These are phyloP conservation scores for Microcera coccophila DNA, from an alignment of 2,329 filamentous ascomycete genomes.

Conservation along the genomic window DNA sequence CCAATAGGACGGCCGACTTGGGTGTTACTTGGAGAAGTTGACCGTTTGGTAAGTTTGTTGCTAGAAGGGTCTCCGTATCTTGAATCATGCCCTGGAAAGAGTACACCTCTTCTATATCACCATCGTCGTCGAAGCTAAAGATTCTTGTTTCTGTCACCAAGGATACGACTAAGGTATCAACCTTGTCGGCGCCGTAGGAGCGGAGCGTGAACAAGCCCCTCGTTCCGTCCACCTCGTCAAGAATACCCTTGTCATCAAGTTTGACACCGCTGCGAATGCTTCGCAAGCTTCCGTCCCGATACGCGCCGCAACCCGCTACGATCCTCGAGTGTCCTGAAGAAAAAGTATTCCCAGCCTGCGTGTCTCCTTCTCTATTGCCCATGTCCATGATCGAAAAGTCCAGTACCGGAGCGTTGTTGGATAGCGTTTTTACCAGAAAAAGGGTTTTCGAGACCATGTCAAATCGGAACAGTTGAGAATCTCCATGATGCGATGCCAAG, in stretches of 20 bases:
- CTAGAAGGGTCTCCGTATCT: constrained; percentile 68
- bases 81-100: constrained; percentile 67
- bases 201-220: constrained; percentile 68
- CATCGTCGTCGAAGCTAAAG: constrained; percentile 70
- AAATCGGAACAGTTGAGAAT: constrained; percentile 76
- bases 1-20: constrained; percentile 57
- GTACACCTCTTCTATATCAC: constrained; percentile 84
- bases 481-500: constrained; percentile 86
- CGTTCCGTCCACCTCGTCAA: constrained; percentile 74
- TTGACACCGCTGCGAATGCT: constrained; percentile 93
- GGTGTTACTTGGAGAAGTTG: constrained; percentile 74
- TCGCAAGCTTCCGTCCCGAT: constrained; percentile 80
- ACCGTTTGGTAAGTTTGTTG: constrained; percentile 59
- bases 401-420: constrained; percentile 83
- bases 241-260: constrained; percentile 77
- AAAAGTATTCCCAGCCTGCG: constrained; percentile 75
- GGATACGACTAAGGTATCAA: constrained; percentile 73
- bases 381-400: constrained; percentile 97
- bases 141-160: constrained; percentile 80
- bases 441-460: constrained; percentile 44
- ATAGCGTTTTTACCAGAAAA: constrained; percentile 62
- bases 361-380: constrained; percentile 76
- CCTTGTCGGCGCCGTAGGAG: constrained; percentile 44
- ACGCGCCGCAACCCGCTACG: constrained; percentile 87
- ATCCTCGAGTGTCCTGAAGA: constrained; percentile 92